A percentile compares a stretch with the other conserved stretches of the same genome.
Conservation (phyloP, 2,329 filamentous ascomycete species). For the Microsporum ferrugineum region DNA sequence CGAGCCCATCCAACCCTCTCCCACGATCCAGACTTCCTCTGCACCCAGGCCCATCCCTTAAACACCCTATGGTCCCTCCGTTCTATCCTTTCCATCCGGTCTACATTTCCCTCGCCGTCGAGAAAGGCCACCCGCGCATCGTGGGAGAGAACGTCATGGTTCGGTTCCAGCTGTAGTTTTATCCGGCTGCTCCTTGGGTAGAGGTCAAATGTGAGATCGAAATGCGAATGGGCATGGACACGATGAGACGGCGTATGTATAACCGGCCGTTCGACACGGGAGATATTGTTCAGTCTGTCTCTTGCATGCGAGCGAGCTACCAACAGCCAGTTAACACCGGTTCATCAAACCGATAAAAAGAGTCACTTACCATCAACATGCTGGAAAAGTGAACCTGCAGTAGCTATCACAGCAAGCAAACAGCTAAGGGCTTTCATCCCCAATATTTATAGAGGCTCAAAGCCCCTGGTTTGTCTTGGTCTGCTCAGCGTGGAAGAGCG, state of each 20-base stretch:
- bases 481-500: neutral
- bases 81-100: conserved; percentile 55
- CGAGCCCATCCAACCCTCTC: conserved; percentile 76
- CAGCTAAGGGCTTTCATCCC: conserved; percentile 21
- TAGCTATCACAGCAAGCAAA: conserved; percentile 20
- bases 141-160: conserved; percentile 74
- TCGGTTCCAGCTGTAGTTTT: conserved; percentile 73
- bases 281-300: conserved; percentile 65
- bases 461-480: neutral
- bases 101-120: conserved; percentile 57
- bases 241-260: conserved; percentile 70
- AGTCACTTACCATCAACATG: conserved; percentile 15
- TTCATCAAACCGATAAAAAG: neutral
- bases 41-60: conserved; percentile 65
- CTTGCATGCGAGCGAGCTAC: conserved; percentile 60
- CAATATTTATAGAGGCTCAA: neutral
- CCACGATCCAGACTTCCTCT: conserved; percentile 56
- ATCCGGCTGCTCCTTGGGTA: conserved; percentile 56
- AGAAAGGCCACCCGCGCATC: conserved; percentile 64
- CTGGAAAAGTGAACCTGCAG: conserved; percentile 19
- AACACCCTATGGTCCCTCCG: conserved; percentile 69
- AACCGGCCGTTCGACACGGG: conserved; percentile 58
- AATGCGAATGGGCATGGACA: conserved; percentile 67
- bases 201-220: conserved; percentile 73
- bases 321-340: conserved; percentile 2